Evolutionary conservation across 1,284 basidiomycete species (phyloP).

Genomic region (Jaminaea rosea): DNA sequence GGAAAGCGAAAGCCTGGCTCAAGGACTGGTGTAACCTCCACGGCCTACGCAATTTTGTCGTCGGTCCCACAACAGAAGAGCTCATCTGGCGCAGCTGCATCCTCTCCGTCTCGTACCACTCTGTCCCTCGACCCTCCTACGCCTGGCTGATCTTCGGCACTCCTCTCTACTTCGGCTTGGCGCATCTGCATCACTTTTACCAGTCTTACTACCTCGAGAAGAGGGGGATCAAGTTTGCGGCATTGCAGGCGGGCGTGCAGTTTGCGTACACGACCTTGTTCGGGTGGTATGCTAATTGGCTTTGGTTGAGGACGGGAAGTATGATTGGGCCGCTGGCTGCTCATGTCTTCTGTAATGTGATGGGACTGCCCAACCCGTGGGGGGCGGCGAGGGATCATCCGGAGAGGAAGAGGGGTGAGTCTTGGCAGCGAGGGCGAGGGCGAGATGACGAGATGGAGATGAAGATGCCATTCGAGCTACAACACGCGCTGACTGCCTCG

Average conservation of each 20-base stretch:
- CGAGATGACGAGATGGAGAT: neutral
- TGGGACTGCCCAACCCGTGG: conserved; percentile 67
- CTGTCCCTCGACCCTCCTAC: too few species aligned
- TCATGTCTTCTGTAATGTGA: conserved; percentile 87
- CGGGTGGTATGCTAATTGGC: conserved; percentile 75
- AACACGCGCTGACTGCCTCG: neutral
- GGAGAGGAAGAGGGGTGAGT: conserved; percentile 49
- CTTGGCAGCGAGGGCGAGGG: neutral
- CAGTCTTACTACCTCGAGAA: conserved; percentile 62
- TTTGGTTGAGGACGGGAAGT: conserved; percentile 71
- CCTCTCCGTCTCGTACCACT: conserved; percentile 63
- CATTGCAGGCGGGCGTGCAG: conserved; percentile 63
- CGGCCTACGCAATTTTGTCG: conserved; percentile 66
- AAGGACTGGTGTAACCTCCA: conserved; percentile 49
- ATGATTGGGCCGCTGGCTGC: conserved; percentile 54
- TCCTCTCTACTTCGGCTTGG: conserved; percentile 75
- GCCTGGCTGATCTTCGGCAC: conserved; percentile 66
- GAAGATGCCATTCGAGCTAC: neutral
- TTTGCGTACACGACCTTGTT: conserved; percentile 81
- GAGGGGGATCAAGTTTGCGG: conserved; percentile 58
- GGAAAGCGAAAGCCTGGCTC: neutral
- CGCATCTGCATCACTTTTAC: conserved; percentile 84
- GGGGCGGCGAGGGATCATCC: conserved; percentile 49
- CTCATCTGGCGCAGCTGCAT: conserved; percentile 81
- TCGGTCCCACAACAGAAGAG: conserved; percentile 88